phyloP scores from a whole-genome alignment of 371 early-diverging fungal species.

The Zopfochytrium polystomum region DNA sequence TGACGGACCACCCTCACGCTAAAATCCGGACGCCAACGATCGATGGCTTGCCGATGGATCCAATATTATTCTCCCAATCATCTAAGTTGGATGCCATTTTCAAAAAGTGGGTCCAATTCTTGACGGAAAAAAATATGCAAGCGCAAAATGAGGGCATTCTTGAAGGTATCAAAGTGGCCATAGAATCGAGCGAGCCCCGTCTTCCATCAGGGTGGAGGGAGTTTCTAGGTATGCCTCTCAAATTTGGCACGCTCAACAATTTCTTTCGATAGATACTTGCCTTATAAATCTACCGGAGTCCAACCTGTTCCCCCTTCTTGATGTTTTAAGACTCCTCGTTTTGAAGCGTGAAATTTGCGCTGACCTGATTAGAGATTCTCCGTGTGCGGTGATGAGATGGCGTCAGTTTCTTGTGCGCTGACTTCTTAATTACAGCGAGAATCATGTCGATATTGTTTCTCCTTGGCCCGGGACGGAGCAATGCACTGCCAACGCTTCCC shows the following conservation, averaged over 20 bases:
- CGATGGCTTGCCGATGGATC: conserved; percentile 38
- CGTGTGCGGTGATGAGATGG: conserved; percentile 1
- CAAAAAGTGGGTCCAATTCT: conserved; percentile 57
- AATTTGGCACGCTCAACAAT: no score
- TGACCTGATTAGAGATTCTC: conserved; percentile 20
- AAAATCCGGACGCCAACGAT: conserved; percentile 44
- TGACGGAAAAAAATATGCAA: no score
- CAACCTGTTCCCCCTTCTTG: conserved; percentile 63
- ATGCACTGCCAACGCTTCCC: conserved; percentile 14
- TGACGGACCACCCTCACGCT: conserved; percentile 57
- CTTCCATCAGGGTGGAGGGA: conserved; percentile 40
- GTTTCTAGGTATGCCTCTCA: conserved; percentile 15
- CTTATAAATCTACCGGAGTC: conserved; percentile 39
- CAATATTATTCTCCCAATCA: conserved; percentile 54
- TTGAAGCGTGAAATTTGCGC: conserved; percentile 49
- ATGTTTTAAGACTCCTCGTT: conserved; percentile 61
- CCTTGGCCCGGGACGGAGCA: conserved; percentile 5
- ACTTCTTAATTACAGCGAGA: conserved; percentile 32
- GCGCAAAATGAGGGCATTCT: no score
- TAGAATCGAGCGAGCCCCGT: conserved; percentile 37
- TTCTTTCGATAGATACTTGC: conserved; percentile 10
- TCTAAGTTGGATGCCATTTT: conserved; percentile 61
- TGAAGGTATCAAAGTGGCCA: conserved; percentile 19
- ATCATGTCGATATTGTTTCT: conserved; percentile 15
- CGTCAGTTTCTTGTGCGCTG: conserved; percentile 21